Conservation (phyloP, 140 eudicot species). For the Oenanthe javanica region DNA sequence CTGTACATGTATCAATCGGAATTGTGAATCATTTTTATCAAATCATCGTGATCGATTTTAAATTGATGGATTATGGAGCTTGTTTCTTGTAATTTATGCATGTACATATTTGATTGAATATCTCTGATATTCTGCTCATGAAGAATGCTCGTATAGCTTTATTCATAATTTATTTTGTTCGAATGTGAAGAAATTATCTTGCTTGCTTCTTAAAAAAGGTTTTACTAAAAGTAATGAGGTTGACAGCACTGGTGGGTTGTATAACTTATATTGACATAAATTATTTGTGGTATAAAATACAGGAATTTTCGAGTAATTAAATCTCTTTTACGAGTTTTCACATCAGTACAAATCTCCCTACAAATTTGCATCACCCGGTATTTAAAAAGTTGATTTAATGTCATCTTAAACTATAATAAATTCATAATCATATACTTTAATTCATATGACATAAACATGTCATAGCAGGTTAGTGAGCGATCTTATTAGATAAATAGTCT, state of each 20-base stretch:
- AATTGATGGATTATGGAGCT: too few species aligned
- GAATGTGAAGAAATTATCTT: slow-evolving; percentile 9
- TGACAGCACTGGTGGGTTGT: slow-evolving; percentile 57
- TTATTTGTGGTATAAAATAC: slow-evolving; percentile 19
- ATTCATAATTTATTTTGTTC: background rate
- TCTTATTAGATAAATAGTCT: too few species aligned
- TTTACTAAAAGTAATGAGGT: slow-evolving; percentile 45
- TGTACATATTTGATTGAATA: too few species aligned
- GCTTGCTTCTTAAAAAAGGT: slow-evolving; percentile 19
- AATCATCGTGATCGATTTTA: too few species aligned
- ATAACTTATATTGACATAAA: background rate
- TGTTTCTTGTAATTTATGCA: too few species aligned
- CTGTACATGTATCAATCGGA: too few species aligned
- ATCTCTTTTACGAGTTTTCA: background rate
- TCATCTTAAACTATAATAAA: background rate
- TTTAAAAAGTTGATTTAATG: background rate
- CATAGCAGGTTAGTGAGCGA: background rate
- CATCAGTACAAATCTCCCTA: background rate
- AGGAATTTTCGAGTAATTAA: background rate
- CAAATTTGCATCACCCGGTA: slow-evolving; percentile 3
- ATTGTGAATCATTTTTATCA: too few species aligned
- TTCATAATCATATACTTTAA: too few species aligned
- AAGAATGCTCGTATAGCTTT: background rate
- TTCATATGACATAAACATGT: background rate
- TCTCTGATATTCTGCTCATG: too few species aligned